Evolutionary conservation across 148 eudicot genomes (phyloP), one percentile per base, ranked within the genome.

Genomic region (Fagopyrum esculentum): DNA sequence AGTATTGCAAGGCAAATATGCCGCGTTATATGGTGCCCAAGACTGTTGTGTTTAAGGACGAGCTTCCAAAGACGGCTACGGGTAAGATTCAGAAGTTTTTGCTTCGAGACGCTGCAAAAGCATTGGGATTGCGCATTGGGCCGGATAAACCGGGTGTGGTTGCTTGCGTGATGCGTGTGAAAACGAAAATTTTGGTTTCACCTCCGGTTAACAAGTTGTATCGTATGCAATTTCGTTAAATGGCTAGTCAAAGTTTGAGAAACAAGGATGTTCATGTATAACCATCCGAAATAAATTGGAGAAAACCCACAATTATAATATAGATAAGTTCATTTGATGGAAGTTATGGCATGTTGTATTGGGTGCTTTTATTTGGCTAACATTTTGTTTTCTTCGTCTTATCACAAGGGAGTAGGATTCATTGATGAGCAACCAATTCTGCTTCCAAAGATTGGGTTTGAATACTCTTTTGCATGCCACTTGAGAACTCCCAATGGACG

Each of bases 401-500:
- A 45, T 78, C 54, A 75, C 83, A 92, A 96, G 89, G 98, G 97
- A 47, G 83, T 84, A 56, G 98, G 98, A 73, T 97, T 95, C 56
- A 89, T 95, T 72, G 98, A 96, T 46, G 98, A 95, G 81, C 98
- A 95, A 76, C 98, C 98, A 9, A 96, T 90, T 72, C 79, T 95
- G 80, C 98, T 95, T 78, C 96, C 98, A n/a, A 87, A 81, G 15
- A 92, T 87, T 63, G 88, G 93, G 29, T 95, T 95, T 82, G 98
- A 95, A 82, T 95, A 95, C 78, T 92, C 98, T 40, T 95, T 97
- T 60, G 98, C 98, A 15, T 95, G 98, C 80, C 98, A 96, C 35
- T 83, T 95, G 79, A 81, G 89, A 81, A 92, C 93, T 68, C 78
- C 98, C 9, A 90, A 83, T 45, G 98, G 98, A 45, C 87, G 96